Conservation (phyloP, 192 early-diverging fungal genomes). For the Entophlyctis helioformis region DNA sequence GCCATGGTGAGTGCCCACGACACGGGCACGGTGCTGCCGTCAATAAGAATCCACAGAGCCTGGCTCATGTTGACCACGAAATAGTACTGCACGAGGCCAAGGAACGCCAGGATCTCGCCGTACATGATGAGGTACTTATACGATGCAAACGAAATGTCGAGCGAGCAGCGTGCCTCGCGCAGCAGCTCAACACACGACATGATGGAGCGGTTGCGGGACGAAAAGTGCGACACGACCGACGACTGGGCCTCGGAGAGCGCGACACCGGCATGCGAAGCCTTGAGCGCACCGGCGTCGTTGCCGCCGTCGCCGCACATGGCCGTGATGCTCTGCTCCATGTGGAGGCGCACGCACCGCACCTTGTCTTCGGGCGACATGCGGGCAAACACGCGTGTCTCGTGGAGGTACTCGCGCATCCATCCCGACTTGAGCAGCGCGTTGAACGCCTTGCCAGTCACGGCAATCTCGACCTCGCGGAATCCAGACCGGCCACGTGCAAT, state of each 20-base stretch:
- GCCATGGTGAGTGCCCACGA: constrained; percentile 57
- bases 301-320: constrained; percentile 86
- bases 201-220: constrained; percentile 46
- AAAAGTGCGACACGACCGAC: constrained; percentile 79
- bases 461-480: constrained; percentile 56
- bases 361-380: constrained; percentile 73
- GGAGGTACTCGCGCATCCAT: constrained; percentile 38
- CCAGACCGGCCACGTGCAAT: too few species aligned
- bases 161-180: constrained; percentile 57
- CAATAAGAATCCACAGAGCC: constrained; percentile 64
- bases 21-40: constrained; percentile 53
- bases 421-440: constrained; percentile 26
- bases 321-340: constrained; percentile 68
- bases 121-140: constrained; percentile 64
- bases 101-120: constrained; percentile 57
- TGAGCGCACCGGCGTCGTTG: constrained; percentile 74
- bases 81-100: constrained; percentile 58
- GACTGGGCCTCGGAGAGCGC: constrained; percentile 72
- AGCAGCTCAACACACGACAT: constrained; percentile 60
- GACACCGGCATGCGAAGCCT: constrained; percentile 68
- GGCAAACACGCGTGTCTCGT: constrained; percentile 63
- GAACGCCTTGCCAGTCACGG: constrained; percentile 61
- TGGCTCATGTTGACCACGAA: constrained; percentile 62
- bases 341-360: constrained; percentile 55
- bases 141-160: constrained; percentile 62